Base-by-base conservation (phyloP, 2,329 filamentous ascomycete species). In the Orbilia brochopaga region DNA sequence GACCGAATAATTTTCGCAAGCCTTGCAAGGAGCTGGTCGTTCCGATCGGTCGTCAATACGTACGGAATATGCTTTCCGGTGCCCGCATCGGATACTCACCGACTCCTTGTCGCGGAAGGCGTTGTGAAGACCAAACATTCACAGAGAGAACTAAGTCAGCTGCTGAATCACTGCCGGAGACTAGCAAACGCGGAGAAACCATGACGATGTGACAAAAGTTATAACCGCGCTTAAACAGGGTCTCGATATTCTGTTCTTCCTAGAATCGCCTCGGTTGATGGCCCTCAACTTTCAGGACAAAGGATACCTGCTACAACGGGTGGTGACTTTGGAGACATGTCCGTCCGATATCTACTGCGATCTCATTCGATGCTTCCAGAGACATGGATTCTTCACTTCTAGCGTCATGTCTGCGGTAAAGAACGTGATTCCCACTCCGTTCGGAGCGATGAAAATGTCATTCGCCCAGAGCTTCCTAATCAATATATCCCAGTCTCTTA, bases 1-100 rank as follows among this genome's bases (percentile, higher is more conserved):
- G 40, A 44, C 40, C 5, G 40, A 13, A 44, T 44, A 15, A 17
- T 44, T 44, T 17, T 44, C 13, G 40, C 40, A 44, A 44, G 40
- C 15, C 40, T 44, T 44, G 40, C 40, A 17, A 44, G 40, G 40
- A 44, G 40, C 40, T 44, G 40, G 40, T 44, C 40, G 40, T 44
- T 44, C 15, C 40, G 40, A 17, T 44, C 4, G 5, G 40, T 44
- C 13, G 17, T 44, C 40, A 44, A 44, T 13, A 15, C 3, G 40
- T 17, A 44, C 40, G 40, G 40, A 44, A 17, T 44, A 4, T 44
- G 40, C 40, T 15, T 6, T 17, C 40, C 11, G 40, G 17, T 44
- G 3, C 40, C 40, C 40, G 3, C 40, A 13, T 44, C 40, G 40
- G 40, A 44, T 44, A 44, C 15, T 3, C 40, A 44, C 40, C 40